phyloP scores from a whole-genome alignment of 331 rosid species.

The Acacia concinna region DNA sequence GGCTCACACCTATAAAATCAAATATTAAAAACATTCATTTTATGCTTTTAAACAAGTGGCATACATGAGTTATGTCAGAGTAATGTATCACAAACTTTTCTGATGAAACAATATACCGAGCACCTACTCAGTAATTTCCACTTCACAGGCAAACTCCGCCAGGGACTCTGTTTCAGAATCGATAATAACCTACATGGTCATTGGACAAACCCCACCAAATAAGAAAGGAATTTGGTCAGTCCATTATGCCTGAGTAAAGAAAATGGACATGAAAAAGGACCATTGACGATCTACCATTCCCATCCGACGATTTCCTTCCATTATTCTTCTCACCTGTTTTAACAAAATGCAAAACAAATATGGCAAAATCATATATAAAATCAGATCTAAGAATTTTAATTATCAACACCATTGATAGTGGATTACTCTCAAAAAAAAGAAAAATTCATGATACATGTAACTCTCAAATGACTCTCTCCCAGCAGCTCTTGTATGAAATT shows the following conservation, averaged over 20 bases:
- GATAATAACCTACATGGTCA: constrained; percentile 62
- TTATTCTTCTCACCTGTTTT: constrained; percentile 85
- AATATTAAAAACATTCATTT: not conserved
- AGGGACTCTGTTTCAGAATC: constrained; percentile 74
- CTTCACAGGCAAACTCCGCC: constrained; percentile 97
- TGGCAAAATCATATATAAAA: constrained; percentile 15
- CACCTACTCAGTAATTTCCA: constrained; percentile 98
- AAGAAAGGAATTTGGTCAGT: constrained; percentile 29
- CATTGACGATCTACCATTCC: constrained; percentile 83
- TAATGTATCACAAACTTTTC: constrained; percentile 7
- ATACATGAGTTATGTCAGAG: constrained; percentile 13
- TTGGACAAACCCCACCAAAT: constrained; percentile 37
- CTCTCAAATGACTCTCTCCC: constrained; percentile 2
- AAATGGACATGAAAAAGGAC: constrained; percentile 30
- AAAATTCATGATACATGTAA: constrained; percentile 22
- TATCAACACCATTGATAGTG: constrained; percentile 3
- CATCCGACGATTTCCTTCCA: constrained; percentile 99
- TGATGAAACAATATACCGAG: constrained; percentile 28
- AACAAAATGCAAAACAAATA: constrained; percentile 10
- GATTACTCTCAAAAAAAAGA: constrained; percentile 26
- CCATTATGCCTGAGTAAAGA: constrained; percentile 33
- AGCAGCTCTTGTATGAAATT: constrained; percentile 5
- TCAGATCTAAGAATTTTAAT: constrained; percentile 20
- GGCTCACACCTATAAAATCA: constrained; percentile 83
- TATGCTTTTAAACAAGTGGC: constrained; percentile 1